Conservation (phyloP, 2,329 filamentous ascomycete genomes). For the Aspergillus puulaauensis region DNA sequence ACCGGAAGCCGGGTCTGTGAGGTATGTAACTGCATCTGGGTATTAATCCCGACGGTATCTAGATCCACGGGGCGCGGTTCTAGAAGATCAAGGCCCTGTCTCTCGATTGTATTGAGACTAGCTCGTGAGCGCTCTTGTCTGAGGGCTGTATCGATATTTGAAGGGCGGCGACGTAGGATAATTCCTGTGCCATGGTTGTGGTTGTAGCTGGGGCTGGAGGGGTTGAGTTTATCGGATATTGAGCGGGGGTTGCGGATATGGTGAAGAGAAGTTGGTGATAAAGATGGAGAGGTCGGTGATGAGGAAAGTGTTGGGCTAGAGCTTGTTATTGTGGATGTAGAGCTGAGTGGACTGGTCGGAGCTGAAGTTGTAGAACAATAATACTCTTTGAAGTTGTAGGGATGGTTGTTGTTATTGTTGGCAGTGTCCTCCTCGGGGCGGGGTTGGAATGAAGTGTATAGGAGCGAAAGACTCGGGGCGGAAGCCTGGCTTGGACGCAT, state of each 20-base stretch:
- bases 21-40: constrained; percentile 24
- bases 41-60: constrained; percentile 23
- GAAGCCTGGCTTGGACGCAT: constrained; percentile 24
- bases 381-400: constrained; percentile 23
- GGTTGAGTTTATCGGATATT: constrained; percentile 8
- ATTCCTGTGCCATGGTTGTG: constrained; percentile 31
- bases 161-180: constrained; percentile 42
- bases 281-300: constrained; percentile 27
- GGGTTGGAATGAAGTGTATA: constrained; percentile 32
- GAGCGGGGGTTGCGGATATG: constrained; percentile 22
- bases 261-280: constrained; percentile 18
- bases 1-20: constrained; percentile 1
- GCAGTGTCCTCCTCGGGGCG: constrained; percentile 13
- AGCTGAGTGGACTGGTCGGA: constrained; percentile 29
- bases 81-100: constrained; percentile 43
- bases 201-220: constrained; percentile 21
- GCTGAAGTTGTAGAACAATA: constrained; percentile 13
- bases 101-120: constrained; percentile 38
- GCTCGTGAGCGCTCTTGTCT: constrained; percentile 44
- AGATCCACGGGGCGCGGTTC: constrained; percentile 43
- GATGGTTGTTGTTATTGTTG: constrained; percentile 25
- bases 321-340: constrained; percentile 17
- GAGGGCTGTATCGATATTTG: constrained; percentile 44
- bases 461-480: constrained; percentile 29
- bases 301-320: constrained; percentile 22